Percentiles rank a stretch among this genome's conserved stretches.
Evolutionary conservation across 805 yeast species (phyloP).

Genomic region (Wickerhamiella qilinensis): DNA sequence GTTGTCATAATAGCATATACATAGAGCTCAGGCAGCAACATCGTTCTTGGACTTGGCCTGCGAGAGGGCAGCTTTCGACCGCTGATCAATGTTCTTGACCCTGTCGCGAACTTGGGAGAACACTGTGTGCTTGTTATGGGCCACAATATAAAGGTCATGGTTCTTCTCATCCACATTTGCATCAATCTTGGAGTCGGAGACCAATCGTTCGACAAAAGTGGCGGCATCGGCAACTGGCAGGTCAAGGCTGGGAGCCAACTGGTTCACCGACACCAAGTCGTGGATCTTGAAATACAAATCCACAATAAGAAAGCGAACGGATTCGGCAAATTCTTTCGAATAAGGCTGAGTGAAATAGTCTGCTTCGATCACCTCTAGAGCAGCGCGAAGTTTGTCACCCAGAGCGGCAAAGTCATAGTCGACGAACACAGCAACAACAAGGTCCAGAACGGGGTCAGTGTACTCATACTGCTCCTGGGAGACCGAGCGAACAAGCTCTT

Average conservation of each 20-base stretch:
- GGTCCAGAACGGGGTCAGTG: slow-evolving; percentile 44
- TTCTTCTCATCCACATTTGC: neutral
- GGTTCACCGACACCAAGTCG: slow-evolving; percentile 30
- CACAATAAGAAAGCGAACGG: slow-evolving; percentile 34
- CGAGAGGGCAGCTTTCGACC: slow-evolving; percentile 37
- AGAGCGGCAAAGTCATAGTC: slow-evolving; percentile 44
- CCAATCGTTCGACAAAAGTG: slow-evolving; percentile 30
- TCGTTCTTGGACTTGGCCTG: neutral
- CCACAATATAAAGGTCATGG: slow-evolving; percentile 1
- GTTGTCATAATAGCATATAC: neutral
- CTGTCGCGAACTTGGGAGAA: slow-evolving; percentile 55
- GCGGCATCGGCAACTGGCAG: slow-evolving; percentile 32
- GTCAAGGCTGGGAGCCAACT: slow-evolving; percentile 30
- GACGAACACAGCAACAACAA: slow-evolving; percentile 37
- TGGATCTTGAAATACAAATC: slow-evolving; percentile 42
- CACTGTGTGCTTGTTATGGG: slow-evolving; percentile 37
- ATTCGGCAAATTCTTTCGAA: slow-evolving; percentile 28
- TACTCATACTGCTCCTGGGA: slow-evolving; percentile 50
- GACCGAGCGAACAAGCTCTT: slow-evolving; percentile 41
- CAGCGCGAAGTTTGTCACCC: slow-evolving; percentile 30
- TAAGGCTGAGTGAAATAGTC: slow-evolving; percentile 40
- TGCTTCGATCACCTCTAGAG: slow-evolving; percentile 31
- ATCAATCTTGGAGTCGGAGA: neutral
- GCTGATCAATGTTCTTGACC: slow-evolving; percentile 47
- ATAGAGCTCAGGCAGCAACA: neutral